Evolutionary conservation across 345 rosid genomes (phyloP), one percentile per base, ranked within the genome.

Genomic region (Eucalyptus pumila): DNA sequence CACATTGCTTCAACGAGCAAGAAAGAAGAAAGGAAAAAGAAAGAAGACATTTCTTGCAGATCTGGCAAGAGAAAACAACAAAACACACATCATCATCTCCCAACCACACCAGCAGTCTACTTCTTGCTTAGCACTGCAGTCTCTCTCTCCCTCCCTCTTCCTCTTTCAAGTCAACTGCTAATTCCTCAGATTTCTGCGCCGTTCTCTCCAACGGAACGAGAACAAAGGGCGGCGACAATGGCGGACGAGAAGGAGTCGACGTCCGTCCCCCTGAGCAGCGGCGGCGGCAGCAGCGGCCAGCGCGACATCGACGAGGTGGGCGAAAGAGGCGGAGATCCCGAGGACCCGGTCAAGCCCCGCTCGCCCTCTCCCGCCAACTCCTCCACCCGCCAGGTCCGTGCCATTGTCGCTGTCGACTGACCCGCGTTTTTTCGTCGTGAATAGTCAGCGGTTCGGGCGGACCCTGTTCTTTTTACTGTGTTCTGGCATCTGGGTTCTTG

Each of bases 241-340:
- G 95, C 95, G 88, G 96, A 94, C 85, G 96, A 94, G 49, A 93
- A 94, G 87, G 97, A 93, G 32, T 92, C 94, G 56, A 91, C 94
- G 72, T 94, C 96, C 2, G 88, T 94, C 87, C 95, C 96, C 3
- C 91, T 95, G 19, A 94, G 94, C 87, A 40, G 58, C 58, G 9
- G 58, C 26, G 23, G 56, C 89, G 93, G 94, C 83, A 24, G 58
- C 89, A 92, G 94, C 83, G 16, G 14, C 91, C 94, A 92, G 87
- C 91, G 91, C 89, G 97, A 93, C 76, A 90, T 89, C 89, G 91
- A 81, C 87, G 93, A 85, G 50, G 65, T 40, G 88, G 80, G 58
- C 88, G 94, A 89, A 19, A 42, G 54, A 15, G 54, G 87, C 23
- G 37, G 51, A 85, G 95, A 94, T 92, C 95, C 94, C 88, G 95